Percentiles rank a stretch among this genome's conserved stretches.
Evolutionary conservation across 2,329 filamentous ascomycete species (phyloP).

Genomic region (Falciphora oryzae): DNA sequence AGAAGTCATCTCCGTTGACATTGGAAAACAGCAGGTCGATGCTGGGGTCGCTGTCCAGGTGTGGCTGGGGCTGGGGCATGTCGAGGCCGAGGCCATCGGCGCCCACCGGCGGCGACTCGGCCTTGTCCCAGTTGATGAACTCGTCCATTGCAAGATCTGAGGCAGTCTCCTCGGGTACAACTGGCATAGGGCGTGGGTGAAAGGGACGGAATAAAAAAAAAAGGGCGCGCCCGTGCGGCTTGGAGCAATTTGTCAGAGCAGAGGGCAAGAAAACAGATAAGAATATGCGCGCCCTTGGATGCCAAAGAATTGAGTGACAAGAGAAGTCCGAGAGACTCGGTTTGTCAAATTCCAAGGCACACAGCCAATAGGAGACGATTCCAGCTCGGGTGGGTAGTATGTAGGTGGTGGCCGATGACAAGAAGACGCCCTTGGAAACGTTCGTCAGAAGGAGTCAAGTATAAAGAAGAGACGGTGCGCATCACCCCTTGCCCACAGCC

Average conservation of each 20-base stretch:
- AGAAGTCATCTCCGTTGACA: slow-evolving; percentile 53
- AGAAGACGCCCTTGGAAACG: background rate
- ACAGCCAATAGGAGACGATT: background rate
- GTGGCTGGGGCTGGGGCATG: slow-evolving; percentile 4
- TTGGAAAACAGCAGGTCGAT: slow-evolving; percentile 51
- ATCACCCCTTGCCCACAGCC: too few species aligned
- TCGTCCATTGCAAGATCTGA: slow-evolving; percentile 47
- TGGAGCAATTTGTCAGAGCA: background rate
- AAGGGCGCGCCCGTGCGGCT: slow-evolving; percentile 7
- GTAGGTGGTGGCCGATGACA: background rate
- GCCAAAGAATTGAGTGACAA: too few species aligned
- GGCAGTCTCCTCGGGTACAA: slow-evolving; percentile 15
- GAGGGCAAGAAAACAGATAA: background rate
- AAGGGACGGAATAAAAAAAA: slow-evolving; percentile 20
- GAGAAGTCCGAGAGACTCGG: too few species aligned
- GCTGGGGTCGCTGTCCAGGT: slow-evolving; percentile 15
- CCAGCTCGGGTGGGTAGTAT: background rate
- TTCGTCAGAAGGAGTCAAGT: slow-evolving; percentile 2
- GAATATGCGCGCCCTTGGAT: background rate
- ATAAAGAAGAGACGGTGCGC: too few species aligned
- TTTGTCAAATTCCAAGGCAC: background rate
- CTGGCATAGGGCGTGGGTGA: slow-evolving; percentile 20
- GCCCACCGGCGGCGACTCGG: slow-evolving; percentile 32
- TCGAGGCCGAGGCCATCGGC: slow-evolving; percentile 19
- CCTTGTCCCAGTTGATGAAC: slow-evolving; percentile 58